These are phyloP conservation scores for Galeopsis tetrahit DNA, from an alignment of 257 asterid genomes.

Conservation along the genomic window DNA sequence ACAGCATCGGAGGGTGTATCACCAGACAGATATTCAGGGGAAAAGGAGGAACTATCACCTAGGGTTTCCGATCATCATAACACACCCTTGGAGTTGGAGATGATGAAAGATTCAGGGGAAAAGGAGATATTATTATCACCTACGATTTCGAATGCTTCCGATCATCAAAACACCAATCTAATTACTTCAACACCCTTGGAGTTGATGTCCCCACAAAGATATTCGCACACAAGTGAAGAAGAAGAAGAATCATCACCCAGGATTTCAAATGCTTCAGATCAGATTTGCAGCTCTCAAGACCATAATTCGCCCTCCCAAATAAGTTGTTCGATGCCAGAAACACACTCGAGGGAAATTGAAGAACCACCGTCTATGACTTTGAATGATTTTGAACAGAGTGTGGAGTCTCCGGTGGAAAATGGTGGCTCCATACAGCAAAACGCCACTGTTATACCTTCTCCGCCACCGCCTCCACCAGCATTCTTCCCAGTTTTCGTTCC, in stretches of 20 bases:
- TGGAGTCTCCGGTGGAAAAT: slow-evolving; percentile 36
- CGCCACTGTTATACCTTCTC: slow-evolving; percentile 36
- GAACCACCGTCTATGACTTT: slow-evolving; percentile 47
- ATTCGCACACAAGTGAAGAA: slow-evolving; percentile 37
- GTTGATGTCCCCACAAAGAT: slow-evolving; percentile 53
- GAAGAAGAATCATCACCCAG: slow-evolving; percentile 45
- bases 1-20: slow-evolving; percentile 30
- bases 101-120: neutral
- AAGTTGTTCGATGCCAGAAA: slow-evolving; percentile 54
- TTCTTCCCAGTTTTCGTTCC: slow-evolving; percentile 26
- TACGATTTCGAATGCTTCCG: slow-evolving; percentile 20
- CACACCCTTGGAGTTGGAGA: too few species aligned
- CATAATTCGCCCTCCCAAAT: slow-evolving; percentile 45
- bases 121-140: slow-evolving; percentile 7
- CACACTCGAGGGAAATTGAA: slow-evolving; percentile 45
- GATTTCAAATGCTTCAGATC: slow-evolving; percentile 38
- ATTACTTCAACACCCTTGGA: neutral
- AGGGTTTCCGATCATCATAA: too few species aligned
- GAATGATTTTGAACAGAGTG: slow-evolving; percentile 36
- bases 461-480: slow-evolving; percentile 37
- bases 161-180: slow-evolving; percentile 2
- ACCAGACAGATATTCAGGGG: too few species aligned
- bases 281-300: slow-evolving; percentile 22
- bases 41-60: too few species aligned
- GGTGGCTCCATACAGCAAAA: slow-evolving; percentile 34